Evolutionary conservation across 2,329 filamentous ascomycete genomes (phyloP), one percentile per base, ranked within the genome.

Genomic region (Ceratocystiopsis brevicomis): DNA sequence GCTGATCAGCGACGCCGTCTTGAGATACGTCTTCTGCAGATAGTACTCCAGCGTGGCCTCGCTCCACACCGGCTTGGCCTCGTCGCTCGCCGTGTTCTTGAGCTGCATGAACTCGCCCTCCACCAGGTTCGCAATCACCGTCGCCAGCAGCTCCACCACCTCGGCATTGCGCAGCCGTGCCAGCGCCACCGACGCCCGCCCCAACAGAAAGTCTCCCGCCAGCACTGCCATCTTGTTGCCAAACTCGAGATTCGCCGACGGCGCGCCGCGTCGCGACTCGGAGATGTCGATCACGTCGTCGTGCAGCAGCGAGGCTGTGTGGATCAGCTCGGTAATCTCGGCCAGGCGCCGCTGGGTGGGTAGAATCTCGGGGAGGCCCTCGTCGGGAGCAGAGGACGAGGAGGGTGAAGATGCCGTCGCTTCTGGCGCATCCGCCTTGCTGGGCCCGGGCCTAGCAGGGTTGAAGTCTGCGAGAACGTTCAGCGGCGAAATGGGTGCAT

Each of bases 51-150:
- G 72, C 1, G 86, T 82, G 43, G 94, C 83, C 55, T 95, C 84
- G 2, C 81, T 90, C 73, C 82, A 96, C 11, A 71, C 65, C 1
- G 88, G 88, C 52, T 82, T 78, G 50, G 73, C 69, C 66, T 96
- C 88, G 57, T 95, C 88, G 50, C 74, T 70, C 39, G 82, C 83
- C 1, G 90, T 96, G 61, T 98, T 98, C 65, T 94, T 92, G 53
- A 98, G 68, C 66, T 98, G 90, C 90, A 98, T 98, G 66, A 98
- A 96, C 62, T 98, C 90, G 56, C 90, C 90, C 64, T 98, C 90
- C 17, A 98, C 87, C 21, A 98, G 68, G 59, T 98, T 98, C 38
- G 90, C 88, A 52, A 98, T 96, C 37, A 96, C 90, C 1, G 88
- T 96, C 4, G 90, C 86, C 30, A 98, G 67, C 9, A 98, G 71